phyloP scores from a whole-genome alignment of 495 filamentous ascomycete genomes.

The Tuber microsphaerosporum region DNA sequence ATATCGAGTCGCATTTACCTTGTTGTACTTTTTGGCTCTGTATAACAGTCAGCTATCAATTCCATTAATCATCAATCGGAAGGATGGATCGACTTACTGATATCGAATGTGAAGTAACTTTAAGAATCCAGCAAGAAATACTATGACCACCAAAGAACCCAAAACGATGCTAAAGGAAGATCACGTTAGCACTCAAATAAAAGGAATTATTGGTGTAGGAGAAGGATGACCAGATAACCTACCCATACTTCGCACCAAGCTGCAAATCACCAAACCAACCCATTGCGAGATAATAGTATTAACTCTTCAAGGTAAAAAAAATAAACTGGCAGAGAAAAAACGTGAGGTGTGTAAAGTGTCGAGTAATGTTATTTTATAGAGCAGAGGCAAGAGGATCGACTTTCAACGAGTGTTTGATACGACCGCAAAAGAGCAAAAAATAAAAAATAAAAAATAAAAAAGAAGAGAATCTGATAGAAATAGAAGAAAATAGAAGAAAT shows the following conservation, averaged over 20 bases:
- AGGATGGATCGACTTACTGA: constrained; percentile 32
- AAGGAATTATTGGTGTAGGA: not conserved
- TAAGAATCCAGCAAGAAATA: constrained; percentile 37
- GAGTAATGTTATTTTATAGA: not conserved
- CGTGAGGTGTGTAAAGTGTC: not conserved
- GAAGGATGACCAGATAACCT: constrained; percentile 4
- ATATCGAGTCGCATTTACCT: constrained; percentile 21
- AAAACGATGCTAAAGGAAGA: constrained; percentile 21
- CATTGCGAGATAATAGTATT: constrained; percentile 16
- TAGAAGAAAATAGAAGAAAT: not conserved
- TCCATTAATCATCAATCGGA: not conserved
- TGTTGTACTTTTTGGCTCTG: constrained; percentile 28
- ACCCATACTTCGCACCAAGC: constrained; percentile 39
- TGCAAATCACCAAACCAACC: constrained; percentile 33
- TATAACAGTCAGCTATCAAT: constrained; percentile 19
- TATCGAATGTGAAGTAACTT: constrained; percentile 41
- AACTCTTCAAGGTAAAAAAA: not conserved
- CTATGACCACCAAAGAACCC: constrained; percentile 32
- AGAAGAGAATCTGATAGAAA: not conserved
- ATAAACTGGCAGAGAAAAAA: not conserved
- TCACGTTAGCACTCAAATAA: constrained; percentile 3
- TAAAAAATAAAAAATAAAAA: not conserved
- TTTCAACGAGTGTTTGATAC: not conserved
- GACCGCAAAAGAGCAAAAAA: not conserved
- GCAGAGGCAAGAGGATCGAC: not conserved